Percentiles rank a stretch among this genome's conserved stretches.
Evolutionary conservation across 441 rosid species (phyloP).

Genomic region (Capsella rubella): DNA sequence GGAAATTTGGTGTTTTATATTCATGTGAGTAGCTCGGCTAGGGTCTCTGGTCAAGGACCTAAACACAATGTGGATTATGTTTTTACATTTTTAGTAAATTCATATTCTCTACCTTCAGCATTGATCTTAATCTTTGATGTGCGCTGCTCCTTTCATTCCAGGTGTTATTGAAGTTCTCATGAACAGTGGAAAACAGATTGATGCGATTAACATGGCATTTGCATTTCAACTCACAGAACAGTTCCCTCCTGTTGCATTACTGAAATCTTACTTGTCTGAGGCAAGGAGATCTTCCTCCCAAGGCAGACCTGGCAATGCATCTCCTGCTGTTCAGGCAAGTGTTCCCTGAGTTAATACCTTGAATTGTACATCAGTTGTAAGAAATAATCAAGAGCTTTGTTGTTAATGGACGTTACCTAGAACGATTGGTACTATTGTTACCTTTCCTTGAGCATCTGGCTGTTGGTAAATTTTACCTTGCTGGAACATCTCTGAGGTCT

Average conservation of each 20-base stretch:
- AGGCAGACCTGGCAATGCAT: constrained; percentile 65
- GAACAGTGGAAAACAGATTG: constrained; percentile 92
- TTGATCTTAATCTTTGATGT: constrained; percentile 24
- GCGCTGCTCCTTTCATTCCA: constrained; percentile 43
- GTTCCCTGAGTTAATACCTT: constrained; percentile 16
- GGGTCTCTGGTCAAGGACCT: constrained; percentile 10
- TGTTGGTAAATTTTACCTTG: background rate
- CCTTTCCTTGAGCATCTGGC: constrained; percentile 21
- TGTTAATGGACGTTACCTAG: background rate
- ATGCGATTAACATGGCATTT: constrained; percentile 96
- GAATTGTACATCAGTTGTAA: background rate
- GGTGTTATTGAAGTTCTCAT: constrained; percentile 85
- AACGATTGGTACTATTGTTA: background rate
- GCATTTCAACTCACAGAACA: constrained; percentile 87
- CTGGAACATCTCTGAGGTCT: constrained; percentile 7
- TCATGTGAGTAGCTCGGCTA: background rate
- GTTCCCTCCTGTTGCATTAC: constrained; percentile 77
- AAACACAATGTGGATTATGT: constrained; percentile 5
- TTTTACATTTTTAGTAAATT: background rate
- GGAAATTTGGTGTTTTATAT: constrained; percentile 1
- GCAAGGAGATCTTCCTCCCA: constrained; percentile 72
- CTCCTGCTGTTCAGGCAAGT: constrained; percentile 69
- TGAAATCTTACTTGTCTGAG: constrained; percentile 86
- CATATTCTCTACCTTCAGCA: constrained; percentile 11
- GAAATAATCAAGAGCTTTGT: constrained; percentile 17